Conservation (phyloP, 177 flowering plant genomes). For the Vitis hybrid region DNA sequence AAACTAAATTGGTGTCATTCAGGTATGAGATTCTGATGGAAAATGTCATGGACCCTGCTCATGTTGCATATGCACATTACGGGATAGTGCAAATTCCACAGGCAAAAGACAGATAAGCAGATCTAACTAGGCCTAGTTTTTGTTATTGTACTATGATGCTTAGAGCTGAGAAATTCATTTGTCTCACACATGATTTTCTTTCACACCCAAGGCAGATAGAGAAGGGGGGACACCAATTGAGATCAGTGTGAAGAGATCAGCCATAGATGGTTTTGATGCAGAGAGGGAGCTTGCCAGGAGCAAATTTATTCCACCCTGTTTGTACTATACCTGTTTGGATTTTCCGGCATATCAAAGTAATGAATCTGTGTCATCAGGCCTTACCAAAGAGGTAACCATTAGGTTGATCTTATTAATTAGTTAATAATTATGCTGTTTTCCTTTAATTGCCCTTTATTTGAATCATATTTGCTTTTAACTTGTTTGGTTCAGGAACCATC, state of each 20-base stretch:
- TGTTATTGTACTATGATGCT: not conserved
- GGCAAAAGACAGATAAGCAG: constrained; percentile 45
- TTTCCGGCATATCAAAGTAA: constrained; percentile 17
- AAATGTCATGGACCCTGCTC: constrained; percentile 95
- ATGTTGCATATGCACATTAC: constrained; percentile 89
- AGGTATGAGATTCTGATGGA: constrained; percentile 86
- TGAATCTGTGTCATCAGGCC: constrained; percentile 32
- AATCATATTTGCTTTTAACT: not conserved
- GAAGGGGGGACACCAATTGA: constrained; percentile 88
- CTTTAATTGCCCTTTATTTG: not conserved
- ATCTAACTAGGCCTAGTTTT: not conserved
- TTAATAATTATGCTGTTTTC: not conserved
- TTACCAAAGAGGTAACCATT: constrained; percentile 30
- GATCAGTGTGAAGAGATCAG: constrained; percentile 43
- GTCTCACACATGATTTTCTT: constrained; percentile 17
- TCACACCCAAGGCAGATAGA: constrained; percentile 69
- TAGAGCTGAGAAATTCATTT: not conserved
- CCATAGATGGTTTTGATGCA: constrained; percentile 48
- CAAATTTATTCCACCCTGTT: constrained; percentile 73
- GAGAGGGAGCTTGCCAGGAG: constrained; percentile 41
- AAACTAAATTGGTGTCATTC: constrained; percentile 23
- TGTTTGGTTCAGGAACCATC: constrained; percentile 31
- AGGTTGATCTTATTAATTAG: not conserved
- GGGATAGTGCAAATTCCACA: constrained; percentile 45
- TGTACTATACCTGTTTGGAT: constrained; percentile 38